Conservation (phyloP, 208 protist species). For the Leishmania mexicana region DNA sequence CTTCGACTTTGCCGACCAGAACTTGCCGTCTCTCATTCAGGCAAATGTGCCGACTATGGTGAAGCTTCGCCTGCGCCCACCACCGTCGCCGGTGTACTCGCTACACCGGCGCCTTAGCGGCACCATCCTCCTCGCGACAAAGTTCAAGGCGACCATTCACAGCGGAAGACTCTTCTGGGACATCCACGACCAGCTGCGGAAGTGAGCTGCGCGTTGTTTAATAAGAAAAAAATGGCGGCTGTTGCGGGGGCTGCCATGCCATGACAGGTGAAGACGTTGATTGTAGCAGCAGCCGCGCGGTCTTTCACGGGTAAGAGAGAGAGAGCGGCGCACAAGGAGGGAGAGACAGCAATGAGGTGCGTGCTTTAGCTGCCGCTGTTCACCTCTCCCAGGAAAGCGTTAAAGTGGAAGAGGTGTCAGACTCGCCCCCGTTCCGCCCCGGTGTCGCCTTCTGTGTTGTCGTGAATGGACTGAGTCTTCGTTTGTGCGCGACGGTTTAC, state of each 20-base stretch:
- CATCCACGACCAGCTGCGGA: conserved; percentile 45
- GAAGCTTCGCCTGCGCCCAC: conserved; percentile 84
- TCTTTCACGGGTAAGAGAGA: not conserved
- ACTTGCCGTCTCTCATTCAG: conserved; percentile 85
- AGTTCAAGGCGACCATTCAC: conserved; percentile 83
- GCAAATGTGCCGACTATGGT: conserved; percentile 93
- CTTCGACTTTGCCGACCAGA: conserved; percentile 91
- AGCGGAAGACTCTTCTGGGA: conserved; percentile 79
- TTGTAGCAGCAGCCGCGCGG: not conserved
- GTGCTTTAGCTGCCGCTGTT: not conserved
- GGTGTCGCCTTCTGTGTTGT: not conserved
- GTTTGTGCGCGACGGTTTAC: not conserved
- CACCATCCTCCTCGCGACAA: conserved; percentile 92
- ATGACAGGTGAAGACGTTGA: not conserved
- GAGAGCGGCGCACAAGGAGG: too few relatives aligned
- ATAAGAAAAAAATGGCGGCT: not conserved
- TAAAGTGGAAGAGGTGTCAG: not conserved
- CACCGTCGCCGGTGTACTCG: conserved; percentile 94
- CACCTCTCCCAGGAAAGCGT: not conserved
- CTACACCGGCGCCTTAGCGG: conserved; percentile 96
- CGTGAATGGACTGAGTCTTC: not conserved
- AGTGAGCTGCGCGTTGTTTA: not conserved
- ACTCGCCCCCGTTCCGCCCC: not conserved
- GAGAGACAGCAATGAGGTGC: not conserved
- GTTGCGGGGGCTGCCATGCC: not conserved